A percentile compares a stretch with the other conserved stretches of the same genome.
These are phyloP conservation scores for Prunus padus DNA, from an alignment of 306 rosid species.

Conservation along the genomic window DNA sequence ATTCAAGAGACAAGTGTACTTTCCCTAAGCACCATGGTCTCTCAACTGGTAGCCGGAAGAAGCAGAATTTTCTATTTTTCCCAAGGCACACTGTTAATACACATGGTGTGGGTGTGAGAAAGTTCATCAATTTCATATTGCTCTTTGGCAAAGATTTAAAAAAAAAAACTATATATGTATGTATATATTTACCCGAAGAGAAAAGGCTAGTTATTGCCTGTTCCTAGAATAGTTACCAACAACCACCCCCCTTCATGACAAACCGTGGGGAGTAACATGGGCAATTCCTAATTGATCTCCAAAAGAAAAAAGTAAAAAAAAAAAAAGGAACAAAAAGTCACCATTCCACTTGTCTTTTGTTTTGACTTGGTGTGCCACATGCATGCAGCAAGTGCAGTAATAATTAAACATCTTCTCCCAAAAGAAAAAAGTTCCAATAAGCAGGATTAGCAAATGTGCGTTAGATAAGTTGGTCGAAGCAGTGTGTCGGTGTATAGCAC, in stretches of 20 bases:
- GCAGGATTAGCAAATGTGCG: neutral
- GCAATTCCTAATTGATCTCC: neutral
- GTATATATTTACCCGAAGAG: neutral
- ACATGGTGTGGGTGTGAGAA: too few species aligned
- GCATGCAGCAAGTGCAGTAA: conserved; percentile 35
- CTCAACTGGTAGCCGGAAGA: too few species aligned
- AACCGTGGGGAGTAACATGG: neutral
- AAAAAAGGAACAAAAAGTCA: neutral
- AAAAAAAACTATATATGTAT: too few species aligned
- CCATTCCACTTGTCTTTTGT: neutral
- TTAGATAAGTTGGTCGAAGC: too few species aligned
- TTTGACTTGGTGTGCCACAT: conserved; percentile 36
- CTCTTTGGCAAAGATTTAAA: too few species aligned
- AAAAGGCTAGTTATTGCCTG: neutral
- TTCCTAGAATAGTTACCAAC: neutral
- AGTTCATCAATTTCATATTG: too few species aligned
- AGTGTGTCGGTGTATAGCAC: too few species aligned
- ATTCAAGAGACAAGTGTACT: too few species aligned
- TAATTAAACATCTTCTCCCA: conserved; percentile 22
- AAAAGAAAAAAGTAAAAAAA: neutral
- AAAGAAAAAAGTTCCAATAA: conserved; percentile 32
- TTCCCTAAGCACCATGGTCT: too few species aligned
- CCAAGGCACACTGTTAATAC: too few species aligned
- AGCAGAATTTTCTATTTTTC: too few species aligned
- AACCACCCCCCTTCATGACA: neutral